Evolutionary conservation across 805 yeast species (phyloP), one percentile per base, ranked within the genome.

Genomic region (Starmerella bacillaris): DNA sequence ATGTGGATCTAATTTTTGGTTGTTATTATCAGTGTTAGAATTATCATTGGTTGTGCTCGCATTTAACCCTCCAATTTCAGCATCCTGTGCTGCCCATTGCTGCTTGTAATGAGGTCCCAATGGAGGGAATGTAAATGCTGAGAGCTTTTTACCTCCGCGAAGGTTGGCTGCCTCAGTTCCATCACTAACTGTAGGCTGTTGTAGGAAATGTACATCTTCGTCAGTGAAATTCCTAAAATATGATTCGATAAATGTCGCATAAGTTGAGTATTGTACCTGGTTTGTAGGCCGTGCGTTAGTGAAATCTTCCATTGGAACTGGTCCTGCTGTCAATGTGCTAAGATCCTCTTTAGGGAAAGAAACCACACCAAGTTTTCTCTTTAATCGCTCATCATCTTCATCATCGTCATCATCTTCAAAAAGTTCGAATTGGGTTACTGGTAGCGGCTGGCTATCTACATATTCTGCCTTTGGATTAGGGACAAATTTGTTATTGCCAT

Each of bases 221-320:
- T 78, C 93, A 14, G 65, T 60, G 46, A 70, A 79, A 2, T 69
- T 67, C 41, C 93, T 65, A 58, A 76, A 84, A 52, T 70, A 86
- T 21, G 84, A 78, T 53, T 89, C 98, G 24, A 83, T 67, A 45
- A 76, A 80, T 1, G 84, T 59, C 44, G 79, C 77, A 52, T 79
- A 89, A 0, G 98, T 84, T 9, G 78, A 65, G 52, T 78, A 83
- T 50, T 83, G 94, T 14, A 86, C 89, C 58, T 89, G 98, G 54
- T 82, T 86, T 2, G 82, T 57, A 15, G 84, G 84, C 49, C 84
- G 86, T 11, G 74, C 70, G 42, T 72, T 71, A 4, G 94, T 74
- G 46, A 79, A 82, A 55, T 89, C 96, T 37, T 65, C 67, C 53
- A 78, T 73, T 8, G 98, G 98, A 18, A 83, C 74, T 24, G 64